Evolutionary conservation across 2,329 filamentous ascomycete genomes (phyloP).

Genomic region (Didymella sp.): DNA sequence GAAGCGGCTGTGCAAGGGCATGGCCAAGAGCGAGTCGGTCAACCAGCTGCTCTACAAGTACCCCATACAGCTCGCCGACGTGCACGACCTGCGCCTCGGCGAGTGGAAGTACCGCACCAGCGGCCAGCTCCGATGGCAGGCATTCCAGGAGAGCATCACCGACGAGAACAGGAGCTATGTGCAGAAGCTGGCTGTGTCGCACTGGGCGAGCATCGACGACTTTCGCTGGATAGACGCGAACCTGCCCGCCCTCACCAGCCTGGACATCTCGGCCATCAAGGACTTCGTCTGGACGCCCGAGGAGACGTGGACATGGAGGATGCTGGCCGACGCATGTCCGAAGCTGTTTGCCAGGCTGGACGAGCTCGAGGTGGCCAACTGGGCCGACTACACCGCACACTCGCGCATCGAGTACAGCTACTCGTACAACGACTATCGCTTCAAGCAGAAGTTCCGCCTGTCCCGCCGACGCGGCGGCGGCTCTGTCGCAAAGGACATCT

Average conservation of each 20-base stretch:
- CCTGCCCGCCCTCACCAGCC: constrained; percentile 40
- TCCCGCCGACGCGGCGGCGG: constrained; percentile 45
- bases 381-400: constrained; percentile 48
- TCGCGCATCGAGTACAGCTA: constrained; percentile 49
- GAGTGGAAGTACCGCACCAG: constrained; percentile 45
- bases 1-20: constrained; percentile 43
- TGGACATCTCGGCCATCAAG: constrained; percentile 48
- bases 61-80: constrained; percentile 41
- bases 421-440: constrained; percentile 47
- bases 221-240: constrained; percentile 49
- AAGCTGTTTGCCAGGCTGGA: constrained; percentile 41
- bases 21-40: constrained; percentile 40
- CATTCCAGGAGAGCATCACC: constrained; percentile 43
- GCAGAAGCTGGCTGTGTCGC: constrained; percentile 46
- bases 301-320: constrained; percentile 48
- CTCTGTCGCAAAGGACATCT: constrained; percentile 44
- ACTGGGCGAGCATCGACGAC: constrained; percentile 47
- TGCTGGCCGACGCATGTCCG: constrained; percentile 42
- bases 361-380: constrained; percentile 47
- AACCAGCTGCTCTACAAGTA: constrained; percentile 44
- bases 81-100: constrained; percentile 40
- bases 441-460: constrained; percentile 45
- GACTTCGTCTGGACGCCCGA: constrained; percentile 49
- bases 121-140: constrained; percentile 40
- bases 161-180: constrained; percentile 42